phyloP scores from a whole-genome alignment of 2,329 filamentous ascomycete genomes.

The Orbilia blumenaviensis region DNA sequence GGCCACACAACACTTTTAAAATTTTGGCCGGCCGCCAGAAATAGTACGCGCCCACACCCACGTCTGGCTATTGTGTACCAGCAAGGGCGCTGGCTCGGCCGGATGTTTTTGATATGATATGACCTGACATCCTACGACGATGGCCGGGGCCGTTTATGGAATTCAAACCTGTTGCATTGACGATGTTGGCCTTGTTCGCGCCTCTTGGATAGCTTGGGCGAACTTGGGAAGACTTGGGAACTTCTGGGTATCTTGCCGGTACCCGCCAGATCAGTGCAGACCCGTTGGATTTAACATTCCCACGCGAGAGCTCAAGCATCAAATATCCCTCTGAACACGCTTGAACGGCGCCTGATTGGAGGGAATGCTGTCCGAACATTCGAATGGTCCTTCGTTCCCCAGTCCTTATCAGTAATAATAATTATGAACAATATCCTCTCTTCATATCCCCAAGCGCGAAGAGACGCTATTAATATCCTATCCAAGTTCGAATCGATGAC shows the following conservation, averaged over 20 bases:
- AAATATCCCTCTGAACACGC: conserved; percentile 37
- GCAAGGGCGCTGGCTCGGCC: neutral
- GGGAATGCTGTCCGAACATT: conserved; percentile 14
- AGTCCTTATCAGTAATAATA: neutral
- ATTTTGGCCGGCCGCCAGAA: conserved; percentile 23
- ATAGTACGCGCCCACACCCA: conserved; percentile 54
- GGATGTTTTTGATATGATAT: too few species aligned
- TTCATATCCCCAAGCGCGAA: conserved; percentile 42
- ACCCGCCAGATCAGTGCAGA: neutral
- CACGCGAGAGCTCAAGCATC: conserved; percentile 10
- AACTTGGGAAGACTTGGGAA: neutral
- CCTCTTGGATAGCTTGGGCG: conserved; percentile 2
- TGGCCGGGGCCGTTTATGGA: too few species aligned
- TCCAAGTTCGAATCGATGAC: neutral
- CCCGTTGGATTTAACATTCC: too few species aligned
- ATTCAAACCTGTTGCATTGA: conserved; percentile 3
- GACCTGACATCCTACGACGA: too few species aligned
- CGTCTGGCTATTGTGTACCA: neutral
- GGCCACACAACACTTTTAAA: conserved; percentile 21
- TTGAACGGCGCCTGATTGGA: conserved; percentile 36
- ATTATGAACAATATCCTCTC: neutral
- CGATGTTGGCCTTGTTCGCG: neutral
- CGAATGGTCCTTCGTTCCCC: neutral
- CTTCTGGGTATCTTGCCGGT: conserved; percentile 11
- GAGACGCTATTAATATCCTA: conserved; percentile 47